phyloP scores from a whole-genome alignment of 805 yeast genomes.

The Candida insectorum region DNA sequence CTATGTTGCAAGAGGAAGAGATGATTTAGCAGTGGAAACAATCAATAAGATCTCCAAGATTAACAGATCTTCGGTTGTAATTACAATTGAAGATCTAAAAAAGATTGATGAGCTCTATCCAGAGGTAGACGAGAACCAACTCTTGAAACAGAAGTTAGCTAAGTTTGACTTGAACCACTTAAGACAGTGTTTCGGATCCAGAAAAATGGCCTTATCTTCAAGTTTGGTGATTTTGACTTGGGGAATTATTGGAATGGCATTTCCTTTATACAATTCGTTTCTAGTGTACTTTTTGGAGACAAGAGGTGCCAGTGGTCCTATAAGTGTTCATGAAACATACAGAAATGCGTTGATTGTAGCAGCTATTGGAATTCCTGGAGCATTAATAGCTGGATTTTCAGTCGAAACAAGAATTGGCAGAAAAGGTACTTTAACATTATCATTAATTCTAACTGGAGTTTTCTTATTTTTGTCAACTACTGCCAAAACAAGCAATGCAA shows the following conservation, averaged over 20 bases:
- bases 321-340: conserved; percentile 30
- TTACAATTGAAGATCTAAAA: conserved; percentile 46
- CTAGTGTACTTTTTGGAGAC: conserved; percentile 49
- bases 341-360: conserved; percentile 30
- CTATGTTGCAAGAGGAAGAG: conserved; percentile 38
- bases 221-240: conserved; percentile 44
- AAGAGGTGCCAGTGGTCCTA: conserved; percentile 30
- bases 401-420: conserved; percentile 45
- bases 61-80: conserved; percentile 35
- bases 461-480: conserved; percentile 62
- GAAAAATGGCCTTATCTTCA: conserved; percentile 43
- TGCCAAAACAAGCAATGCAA: conserved; percentile 48
- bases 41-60: conserved; percentile 45
- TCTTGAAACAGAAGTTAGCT: conserved; percentile 21
- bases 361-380: conserved; percentile 31
- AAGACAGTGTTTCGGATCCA: conserved; percentile 44
- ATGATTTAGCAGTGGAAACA: conserved; percentile 40
- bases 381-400: conserved; percentile 28
- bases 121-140: conserved; percentile 10
- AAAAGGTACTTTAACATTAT: conserved; percentile 53
- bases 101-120: conserved; percentile 36
- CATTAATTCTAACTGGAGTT: conserved; percentile 53
- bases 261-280: conserved; percentile 54
- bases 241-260: conserved; percentile 58
- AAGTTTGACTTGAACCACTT: conserved; percentile 36